Base-by-base conservation (phyloP, 1,139 yeast species). In the Blastobotrys persicus region DNA sequence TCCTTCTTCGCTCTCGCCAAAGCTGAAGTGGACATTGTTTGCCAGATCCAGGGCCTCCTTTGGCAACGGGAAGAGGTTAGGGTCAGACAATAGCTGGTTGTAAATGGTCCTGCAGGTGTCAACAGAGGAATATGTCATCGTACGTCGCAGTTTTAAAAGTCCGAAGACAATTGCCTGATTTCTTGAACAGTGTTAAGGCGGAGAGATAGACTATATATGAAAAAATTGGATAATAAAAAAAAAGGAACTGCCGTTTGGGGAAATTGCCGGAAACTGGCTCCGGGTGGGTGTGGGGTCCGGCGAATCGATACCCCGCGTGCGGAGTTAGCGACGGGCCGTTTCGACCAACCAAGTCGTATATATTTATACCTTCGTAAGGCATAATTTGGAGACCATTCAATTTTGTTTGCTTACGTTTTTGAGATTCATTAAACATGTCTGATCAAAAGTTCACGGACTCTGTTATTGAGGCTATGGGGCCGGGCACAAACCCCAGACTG, bases 391-490 rank as follows among this genome's bases (percentile, higher is more conserved):
- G 28, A 9, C 28, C 28, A 23, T 23, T 23, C 5, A 6, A 5
- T 6, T 5, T 23, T 23, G 28, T 23, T 23, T 23, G n/a, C n/a
- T n/a, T n/a, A n/a, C n/a, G n/a, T n/a, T n/a, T n/a, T n/a, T n/a
- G n/a, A n/a, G n/a, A n/a, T n/a, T n/a, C n/a, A 23, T 9, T 23
- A 23, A 37, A 3, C 11, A 37, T 37, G 41, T 37, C 41, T 17
- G 57, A 65, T 26, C 68, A 65, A 54, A 62, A 59, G 48, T 66
- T 65, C 51, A 66, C 70, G 9, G 56, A 66, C 17, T 41, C 41
- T 37, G 70, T 66, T 42, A 64, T 60, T 42, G 56, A 51, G 28
- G 64, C 70, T 13, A 62, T 66, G 54, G 70, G 70, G 44, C 68
- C 70, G 33, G 64, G 62, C 43, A 60, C 68, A 37, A 54, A 66